Evolutionary conservation across 2,329 filamentous ascomycete species (phyloP).

Genomic region (Fusarium camptoceras): DNA sequence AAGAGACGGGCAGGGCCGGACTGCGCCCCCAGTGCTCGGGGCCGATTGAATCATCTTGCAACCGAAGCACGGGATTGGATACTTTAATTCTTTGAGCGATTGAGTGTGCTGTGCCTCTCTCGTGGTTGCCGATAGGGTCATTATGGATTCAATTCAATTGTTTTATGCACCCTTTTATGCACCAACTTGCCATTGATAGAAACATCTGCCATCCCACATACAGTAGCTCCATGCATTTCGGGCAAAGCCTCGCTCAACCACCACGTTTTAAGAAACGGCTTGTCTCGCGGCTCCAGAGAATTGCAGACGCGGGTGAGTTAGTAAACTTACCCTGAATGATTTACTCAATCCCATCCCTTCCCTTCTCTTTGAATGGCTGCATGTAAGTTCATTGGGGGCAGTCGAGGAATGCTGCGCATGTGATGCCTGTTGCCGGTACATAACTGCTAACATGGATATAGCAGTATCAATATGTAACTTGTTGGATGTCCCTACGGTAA

Average conservation of each 20-base stretch:
- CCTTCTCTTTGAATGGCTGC: conserved; percentile 13
- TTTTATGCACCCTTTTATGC: conserved; percentile 6
- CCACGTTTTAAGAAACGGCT: conserved; percentile 24
- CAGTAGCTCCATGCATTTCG: conserved; percentile 28
- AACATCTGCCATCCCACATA: conserved; percentile 37
- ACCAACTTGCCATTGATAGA: conserved; percentile 38
- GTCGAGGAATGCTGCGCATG: conserved; percentile 38
- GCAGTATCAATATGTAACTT: background rate
- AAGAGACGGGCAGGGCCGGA: conserved; percentile 42
- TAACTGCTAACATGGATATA: too few relatives aligned
- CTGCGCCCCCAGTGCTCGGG: conserved; percentile 42
- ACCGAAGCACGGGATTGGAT: conserved; percentile 42
- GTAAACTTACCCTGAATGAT: conserved; percentile 26
- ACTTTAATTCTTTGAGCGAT: background rate
- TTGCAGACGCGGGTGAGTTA: conserved; percentile 25
- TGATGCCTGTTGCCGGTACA: conserved; percentile 11
- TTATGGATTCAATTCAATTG: background rate
- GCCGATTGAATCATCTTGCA: conserved; percentile 38
- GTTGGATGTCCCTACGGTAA: background rate
- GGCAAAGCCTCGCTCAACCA: conserved; percentile 26
- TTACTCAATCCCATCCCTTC: background rate
- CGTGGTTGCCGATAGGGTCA: background rate
- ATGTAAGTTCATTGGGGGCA: conserved; percentile 23
- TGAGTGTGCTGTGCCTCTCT: background rate
- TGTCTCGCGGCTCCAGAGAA: conserved; percentile 30